Conservation (phyloP, 1,284 basidiomycete genomes). For the Apiotrichum akiyoshidainum region DNA sequence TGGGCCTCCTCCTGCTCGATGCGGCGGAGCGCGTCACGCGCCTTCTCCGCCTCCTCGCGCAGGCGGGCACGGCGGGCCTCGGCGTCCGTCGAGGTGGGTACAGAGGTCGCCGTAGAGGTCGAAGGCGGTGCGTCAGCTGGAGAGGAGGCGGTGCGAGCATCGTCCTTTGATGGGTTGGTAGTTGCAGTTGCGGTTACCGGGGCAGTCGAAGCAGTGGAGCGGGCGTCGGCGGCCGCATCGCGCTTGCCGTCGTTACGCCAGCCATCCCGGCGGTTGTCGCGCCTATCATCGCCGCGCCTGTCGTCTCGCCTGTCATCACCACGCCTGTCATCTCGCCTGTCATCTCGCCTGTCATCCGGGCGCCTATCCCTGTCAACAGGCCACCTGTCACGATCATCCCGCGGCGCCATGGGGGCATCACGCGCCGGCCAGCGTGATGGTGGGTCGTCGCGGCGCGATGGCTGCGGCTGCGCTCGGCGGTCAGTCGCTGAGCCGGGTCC, state of each 20-base stretch:
- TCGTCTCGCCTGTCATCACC: background rate
- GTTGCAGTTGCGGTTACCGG: too few relatives aligned
- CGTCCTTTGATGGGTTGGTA: too few relatives aligned
- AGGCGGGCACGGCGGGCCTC: slow-evolving; percentile 13
- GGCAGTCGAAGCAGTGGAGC: too few relatives aligned
- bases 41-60: slow-evolving; percentile 20
- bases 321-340: background rate
- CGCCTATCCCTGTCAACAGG: background rate
- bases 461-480: background rate
- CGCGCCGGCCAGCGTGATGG: background rate
- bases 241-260: too few relatives aligned
- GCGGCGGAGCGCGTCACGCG: slow-evolving; percentile 13
- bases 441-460: background rate
- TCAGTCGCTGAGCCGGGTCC: background rate
- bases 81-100: too few relatives aligned
- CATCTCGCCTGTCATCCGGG: background rate
- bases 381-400: background rate
- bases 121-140: too few relatives aligned
- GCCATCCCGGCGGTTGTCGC: too few relatives aligned
- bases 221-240: too few relatives aligned
- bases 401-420: background rate
- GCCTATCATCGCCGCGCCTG: background rate
- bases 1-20: slow-evolving; percentile 22
- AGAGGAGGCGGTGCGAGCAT: too few relatives aligned
- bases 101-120: too few relatives aligned